Evolutionary conservation across 2,329 filamentous ascomycete species (phyloP).

Genomic region (Cryphonectria parasitica): DNA sequence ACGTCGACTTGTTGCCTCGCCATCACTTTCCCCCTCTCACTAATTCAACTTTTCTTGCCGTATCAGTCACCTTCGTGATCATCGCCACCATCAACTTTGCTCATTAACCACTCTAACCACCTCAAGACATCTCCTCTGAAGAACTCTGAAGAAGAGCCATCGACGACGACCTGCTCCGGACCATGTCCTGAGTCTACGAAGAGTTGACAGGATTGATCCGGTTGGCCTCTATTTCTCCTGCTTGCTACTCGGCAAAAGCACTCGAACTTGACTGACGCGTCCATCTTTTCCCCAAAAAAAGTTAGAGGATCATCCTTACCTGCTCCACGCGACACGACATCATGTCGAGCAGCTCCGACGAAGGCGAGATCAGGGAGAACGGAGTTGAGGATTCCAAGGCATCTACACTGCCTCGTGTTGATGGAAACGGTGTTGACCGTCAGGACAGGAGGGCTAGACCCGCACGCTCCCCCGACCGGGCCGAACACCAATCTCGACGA

Average conservation of each 20-base stretch:
- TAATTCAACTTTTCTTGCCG: background rate
- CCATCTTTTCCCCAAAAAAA: slow-evolving; percentile 17
- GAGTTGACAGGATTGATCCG: slow-evolving; percentile 38
- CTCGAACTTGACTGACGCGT: slow-evolving; percentile 32
- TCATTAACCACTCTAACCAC: background rate
- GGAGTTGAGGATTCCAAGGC: slow-evolving; percentile 72
- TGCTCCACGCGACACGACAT: slow-evolving; percentile 18
- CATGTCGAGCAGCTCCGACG: slow-evolving; percentile 69
- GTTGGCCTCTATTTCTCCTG: slow-evolving; percentile 35
- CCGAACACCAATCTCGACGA: slow-evolving; percentile 50
- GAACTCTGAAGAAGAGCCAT: slow-evolving; percentile 4
- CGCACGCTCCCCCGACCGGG: slow-evolving; percentile 59
- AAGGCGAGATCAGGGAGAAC: slow-evolving; percentile 84
- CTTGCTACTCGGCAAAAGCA: slow-evolving; percentile 21
- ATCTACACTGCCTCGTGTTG: slow-evolving; percentile 79
- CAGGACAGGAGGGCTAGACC: slow-evolving; percentile 75
- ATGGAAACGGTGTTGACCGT: slow-evolving; percentile 89
- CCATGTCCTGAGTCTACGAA: slow-evolving; percentile 33
- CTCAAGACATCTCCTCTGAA: background rate
- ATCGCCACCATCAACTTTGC: background rate
- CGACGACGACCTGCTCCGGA: slow-evolving; percentile 13
- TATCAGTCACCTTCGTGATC: background rate
- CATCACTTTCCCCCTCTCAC: background rate
- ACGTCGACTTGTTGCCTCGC: background rate
- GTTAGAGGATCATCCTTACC: slow-evolving; percentile 28